These are phyloP conservation scores for Globisporangium mamillatum DNA, from an alignment of 352 stramenopile genomes.

Conservation along the genomic window DNA sequence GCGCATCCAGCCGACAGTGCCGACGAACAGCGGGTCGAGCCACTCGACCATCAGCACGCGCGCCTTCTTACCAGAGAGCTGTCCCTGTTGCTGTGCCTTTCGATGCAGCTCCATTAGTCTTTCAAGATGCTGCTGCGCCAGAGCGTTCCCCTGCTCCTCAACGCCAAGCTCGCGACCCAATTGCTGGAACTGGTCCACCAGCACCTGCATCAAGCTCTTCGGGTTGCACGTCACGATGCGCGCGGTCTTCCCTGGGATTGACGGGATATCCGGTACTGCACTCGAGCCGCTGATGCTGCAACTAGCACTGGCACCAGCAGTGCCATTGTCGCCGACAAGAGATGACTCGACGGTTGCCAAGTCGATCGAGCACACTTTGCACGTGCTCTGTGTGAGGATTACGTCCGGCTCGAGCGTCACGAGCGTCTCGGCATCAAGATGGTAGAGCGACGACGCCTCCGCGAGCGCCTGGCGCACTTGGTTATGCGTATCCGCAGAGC, in stretches of 20 bases:
- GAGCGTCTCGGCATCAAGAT: constrained; percentile 43
- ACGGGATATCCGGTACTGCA: constrained; percentile 12
- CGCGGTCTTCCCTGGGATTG: constrained; percentile 23
- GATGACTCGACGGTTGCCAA: constrained; percentile 38
- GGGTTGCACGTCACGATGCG: constrained; percentile 50
- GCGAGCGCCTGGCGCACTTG: constrained; percentile 53
- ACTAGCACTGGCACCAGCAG: neutral
- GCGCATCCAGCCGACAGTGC: constrained; percentile 60
- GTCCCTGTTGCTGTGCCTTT: constrained; percentile 11
- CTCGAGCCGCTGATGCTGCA: neutral
- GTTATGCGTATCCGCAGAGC: constrained; percentile 56
- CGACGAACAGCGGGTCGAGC: constrained; percentile 69
- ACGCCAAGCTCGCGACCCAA: constrained; percentile 48
- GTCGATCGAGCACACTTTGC: constrained; percentile 75
- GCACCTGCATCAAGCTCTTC: constrained; percentile 36
- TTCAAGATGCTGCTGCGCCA: constrained; percentile 31
- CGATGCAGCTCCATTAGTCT: constrained; percentile 27
- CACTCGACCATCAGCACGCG: constrained; percentile 66
- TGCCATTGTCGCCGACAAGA: neutral
- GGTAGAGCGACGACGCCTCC: constrained; percentile 57
- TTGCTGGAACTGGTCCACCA: constrained; percentile 49
- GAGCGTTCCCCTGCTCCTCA: constrained; percentile 30
- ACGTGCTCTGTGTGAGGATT: constrained; percentile 72
- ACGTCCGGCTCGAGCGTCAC: constrained; percentile 48
- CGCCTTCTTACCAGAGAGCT: constrained; percentile 9